Evolutionary conservation across 257 asterid genomes (phyloP), one percentile per base, ranked within the genome.

Genomic region (Solanum chmielewskii): DNA sequence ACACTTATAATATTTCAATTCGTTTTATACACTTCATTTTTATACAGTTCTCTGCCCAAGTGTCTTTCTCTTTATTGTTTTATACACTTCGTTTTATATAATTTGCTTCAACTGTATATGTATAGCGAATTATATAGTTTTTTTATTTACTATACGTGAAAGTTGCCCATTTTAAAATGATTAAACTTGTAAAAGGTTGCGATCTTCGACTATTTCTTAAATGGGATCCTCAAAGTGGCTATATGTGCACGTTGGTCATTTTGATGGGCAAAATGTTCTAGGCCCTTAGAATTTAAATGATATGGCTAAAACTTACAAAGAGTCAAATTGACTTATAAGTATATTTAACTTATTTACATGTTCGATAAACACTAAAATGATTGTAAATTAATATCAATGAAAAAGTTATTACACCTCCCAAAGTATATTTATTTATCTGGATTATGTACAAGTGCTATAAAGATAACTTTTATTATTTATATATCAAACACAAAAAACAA

Each of bases 401-500:
- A 66, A 66, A 25, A 25, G 9, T 25, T 59, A 59, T 59, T 59
- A 6, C 27, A 60, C 14, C 29, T 60, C 69, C 7, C 69, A 21
- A 21, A 62, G 1, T n/a, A 23, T 62, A 59, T 59, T 7, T 59
- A 21, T 59, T 62, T 62, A 62, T 62, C 31, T 62, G 11, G 27
- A n/a, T n/a, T 62, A n/a, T 62, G 11, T 11, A 11, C 14, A 62
- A 23, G 2, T 62, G 6, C 1, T 62, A 4, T 23, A 23, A 4
- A 62, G 7, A 62, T 62, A 59, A 52, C 16, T 52, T 52, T 18
- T 52, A 52, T 0, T 60, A 23, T 6, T 60, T 23, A 60, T 23
- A 60, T 9, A 9, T 23, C 14, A n/a, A 64, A 64, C 0, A 1
- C 3, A 18, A 0, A n/a, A 64, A 5, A n/a, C 2, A 23, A 60